Conservation (phyloP, 495 filamentous ascomycete genomes). For the Sordaria brevicollis region DNA sequence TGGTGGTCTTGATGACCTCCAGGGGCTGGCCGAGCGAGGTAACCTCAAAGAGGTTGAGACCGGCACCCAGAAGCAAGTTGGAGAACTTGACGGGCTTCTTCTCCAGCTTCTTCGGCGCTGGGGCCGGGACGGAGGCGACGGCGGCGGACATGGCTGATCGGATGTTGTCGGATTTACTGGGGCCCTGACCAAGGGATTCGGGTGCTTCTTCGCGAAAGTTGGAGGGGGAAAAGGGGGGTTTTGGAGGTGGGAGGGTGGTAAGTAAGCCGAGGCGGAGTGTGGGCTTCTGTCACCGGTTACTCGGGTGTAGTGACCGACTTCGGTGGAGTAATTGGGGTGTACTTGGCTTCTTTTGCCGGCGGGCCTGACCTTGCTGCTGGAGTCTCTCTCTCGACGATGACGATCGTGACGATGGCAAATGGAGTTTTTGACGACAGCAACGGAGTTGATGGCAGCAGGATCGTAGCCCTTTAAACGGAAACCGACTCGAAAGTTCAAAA, state of each 20-base stretch:
- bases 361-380: not conserved
- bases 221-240: slow-evolving; percentile 5
- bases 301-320: not conserved
- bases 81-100: slow-evolving; percentile 99
- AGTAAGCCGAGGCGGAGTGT: slow-evolving; percentile 1
- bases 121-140: slow-evolving; percentile 45
- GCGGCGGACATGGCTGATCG: slow-evolving; percentile 46
- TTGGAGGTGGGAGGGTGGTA: slow-evolving; percentile 8
- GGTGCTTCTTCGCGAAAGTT: slow-evolving; percentile 64
- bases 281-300: not conserved
- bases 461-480: not conserved
- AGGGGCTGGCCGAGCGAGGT: slow-evolving; percentile 71
- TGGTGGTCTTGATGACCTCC: slow-evolving; percentile 98
- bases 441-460: not conserved
- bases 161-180: slow-evolving; percentile 38
- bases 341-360: not conserved
- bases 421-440: not conserved
- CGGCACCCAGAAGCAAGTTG: slow-evolving; percentile 91
- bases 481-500: not conserved
- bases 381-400: not conserved
- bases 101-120: slow-evolving; percentile 53
- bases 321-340: not conserved
- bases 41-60: slow-evolving; percentile 95
- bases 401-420: not conserved
- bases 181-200: slow-evolving; percentile 90